Evolutionary conservation across 106 monocot genomes (phyloP), one percentile per base, ranked within the genome.

Genomic region (Xerophyta viscosa): DNA sequence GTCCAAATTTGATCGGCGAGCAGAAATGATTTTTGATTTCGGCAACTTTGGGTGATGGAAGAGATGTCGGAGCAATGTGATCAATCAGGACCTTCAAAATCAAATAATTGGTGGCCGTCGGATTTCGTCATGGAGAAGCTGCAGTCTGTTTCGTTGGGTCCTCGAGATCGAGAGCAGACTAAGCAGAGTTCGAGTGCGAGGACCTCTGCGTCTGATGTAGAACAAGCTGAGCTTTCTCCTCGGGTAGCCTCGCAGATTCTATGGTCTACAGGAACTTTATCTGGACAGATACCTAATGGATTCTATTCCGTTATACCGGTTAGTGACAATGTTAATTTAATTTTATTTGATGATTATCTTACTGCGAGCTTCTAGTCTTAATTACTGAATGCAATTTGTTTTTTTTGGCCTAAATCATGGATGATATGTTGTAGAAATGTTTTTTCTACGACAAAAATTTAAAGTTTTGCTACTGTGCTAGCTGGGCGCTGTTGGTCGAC

Each of bases 221-320:
- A 46, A 23, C 57, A 72, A 58, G 57, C 27, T 65, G 74, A 66
- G 49, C 24, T 63, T 42, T 74, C 77, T 42, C 57, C 77, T 36
- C 61, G 52, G 26, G 37, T 56, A 67, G 80, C 87, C 45, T 88
- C 93, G 13, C 84, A 94, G 52, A 56, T 70, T 53, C 69, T 94
- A 33, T 94, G 93, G 93, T 78, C 72, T 10, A 88, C 88, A 60
- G 93, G 93, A 67, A 62, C 64, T 49, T 72, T 78, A 18, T 66
- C 70, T 30, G 67, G 63, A 26, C 67, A 69, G 56, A 94, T 94
- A 72, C 93, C 93, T 6, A 94, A 87, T 78, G 93, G 93, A 5
- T 94, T 94, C 67, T 94, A 94, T 70, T 78, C 81, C 29, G 46
- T 84, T 33, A 78, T 84, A 28, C 93, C 93, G 27, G 93, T 94